Percentiles rank a stretch among this genome's conserved stretches.
Conservation (phyloP, 306 rosid genomes). For the Adenanthera pavonina region DNA sequence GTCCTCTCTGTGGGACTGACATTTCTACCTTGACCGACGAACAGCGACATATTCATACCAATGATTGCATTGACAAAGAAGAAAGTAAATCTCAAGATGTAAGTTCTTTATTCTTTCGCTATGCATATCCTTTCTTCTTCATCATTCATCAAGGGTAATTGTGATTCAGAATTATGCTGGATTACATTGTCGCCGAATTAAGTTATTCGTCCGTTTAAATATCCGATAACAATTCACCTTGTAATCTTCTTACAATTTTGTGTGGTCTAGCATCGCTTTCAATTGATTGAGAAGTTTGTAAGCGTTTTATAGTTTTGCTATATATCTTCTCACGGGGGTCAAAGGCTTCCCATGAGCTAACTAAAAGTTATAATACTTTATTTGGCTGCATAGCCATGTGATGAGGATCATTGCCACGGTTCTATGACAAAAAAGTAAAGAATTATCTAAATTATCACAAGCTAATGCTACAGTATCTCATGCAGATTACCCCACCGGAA, state of each 20-base stretch:
- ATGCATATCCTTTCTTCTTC: background rate
- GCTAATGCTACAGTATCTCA: slow-evolving; percentile 1
- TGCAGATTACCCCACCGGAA: slow-evolving; percentile 50
- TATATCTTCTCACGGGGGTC: slow-evolving; percentile 2
- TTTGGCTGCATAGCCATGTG: background rate
- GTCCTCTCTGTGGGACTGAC: slow-evolving; percentile 82
- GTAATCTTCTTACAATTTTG: background rate
- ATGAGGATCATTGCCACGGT: background rate
- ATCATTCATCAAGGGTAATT: background rate
- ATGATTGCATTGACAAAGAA: slow-evolving; percentile 68
- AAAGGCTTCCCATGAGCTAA: background rate
- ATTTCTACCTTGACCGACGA: slow-evolving; percentile 68
- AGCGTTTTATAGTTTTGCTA: background rate
- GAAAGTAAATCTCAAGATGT: slow-evolving; percentile 55
- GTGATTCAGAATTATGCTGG: background rate
- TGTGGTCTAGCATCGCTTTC: slow-evolving; percentile 2
- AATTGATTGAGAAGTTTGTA: background rate
- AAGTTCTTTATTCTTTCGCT: slow-evolving; percentile 20
- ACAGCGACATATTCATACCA: slow-evolving; percentile 70
- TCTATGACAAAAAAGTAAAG: background rate
- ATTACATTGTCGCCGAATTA: background rate
- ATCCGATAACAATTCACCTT: background rate
- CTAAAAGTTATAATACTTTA: background rate
- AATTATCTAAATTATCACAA: background rate
- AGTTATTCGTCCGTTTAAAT: background rate